These are phyloP conservation scores for Cladosporium velox DNA, from an alignment of 2,329 filamentous ascomycete genomes.

Conservation along the genomic window DNA sequence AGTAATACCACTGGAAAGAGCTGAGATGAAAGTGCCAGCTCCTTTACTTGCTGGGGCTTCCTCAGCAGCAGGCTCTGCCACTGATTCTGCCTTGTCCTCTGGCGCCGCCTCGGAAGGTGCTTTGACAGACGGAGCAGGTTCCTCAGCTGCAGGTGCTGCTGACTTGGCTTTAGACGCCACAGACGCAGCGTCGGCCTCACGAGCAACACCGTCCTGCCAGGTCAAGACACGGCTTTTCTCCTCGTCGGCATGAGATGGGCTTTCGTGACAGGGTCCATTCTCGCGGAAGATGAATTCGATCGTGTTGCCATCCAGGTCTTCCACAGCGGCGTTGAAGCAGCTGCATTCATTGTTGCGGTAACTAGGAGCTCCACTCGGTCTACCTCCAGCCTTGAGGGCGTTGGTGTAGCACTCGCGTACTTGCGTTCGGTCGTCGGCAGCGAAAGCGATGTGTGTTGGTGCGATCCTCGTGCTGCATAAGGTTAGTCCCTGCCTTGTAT, in stretches of 20 bases:
- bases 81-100: neutral
- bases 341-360: conserved; percentile 55
- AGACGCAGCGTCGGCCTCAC: conserved; percentile 9
- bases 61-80: conserved; percentile 5
- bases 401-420: conserved; percentile 72
- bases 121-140: neutral
- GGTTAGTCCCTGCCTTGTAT: neutral
- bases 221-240: conserved; percentile 19
- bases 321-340: conserved; percentile 64
- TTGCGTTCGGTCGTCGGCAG: conserved; percentile 64
- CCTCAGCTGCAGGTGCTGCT: neutral
- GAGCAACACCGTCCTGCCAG: conserved; percentile 16
- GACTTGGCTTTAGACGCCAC: conserved; percentile 7
- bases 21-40: neutral
- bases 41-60: neutral
- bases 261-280: conserved; percentile 13
- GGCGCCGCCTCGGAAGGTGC: neutral
- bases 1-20: conserved; percentile 9
- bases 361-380: conserved; percentile 59
- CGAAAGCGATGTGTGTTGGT: conserved; percentile 56
- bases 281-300: conserved; percentile 72
- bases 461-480: conserved; percentile 30
- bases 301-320: conserved; percentile 81
- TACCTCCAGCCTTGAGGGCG: conserved; percentile 66
- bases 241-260: neutral